These are phyloP conservation scores for Hebeloma cylindrosporum DNA, from an alignment of 768 basidiomycete species.

Conservation along the genomic window DNA sequence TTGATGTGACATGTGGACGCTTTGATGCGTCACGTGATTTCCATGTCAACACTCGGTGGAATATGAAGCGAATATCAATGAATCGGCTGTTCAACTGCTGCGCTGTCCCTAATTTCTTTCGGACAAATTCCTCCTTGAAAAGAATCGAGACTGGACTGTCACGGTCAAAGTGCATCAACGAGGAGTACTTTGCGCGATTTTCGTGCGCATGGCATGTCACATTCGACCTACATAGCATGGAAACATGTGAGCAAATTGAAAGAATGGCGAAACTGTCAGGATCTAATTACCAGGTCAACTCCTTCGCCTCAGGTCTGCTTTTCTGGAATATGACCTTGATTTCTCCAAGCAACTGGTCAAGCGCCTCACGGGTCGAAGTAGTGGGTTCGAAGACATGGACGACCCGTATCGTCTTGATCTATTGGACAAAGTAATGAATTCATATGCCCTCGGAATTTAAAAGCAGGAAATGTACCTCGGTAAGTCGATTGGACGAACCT, in stretches of 20 bases:
- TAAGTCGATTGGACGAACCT: not conserved
- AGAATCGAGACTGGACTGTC: not conserved
- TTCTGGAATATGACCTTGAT: not conserved
- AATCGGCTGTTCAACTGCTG: not conserved
- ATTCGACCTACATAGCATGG: constrained; percentile 13
- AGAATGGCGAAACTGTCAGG: not conserved
- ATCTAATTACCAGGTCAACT: constrained; percentile 11
- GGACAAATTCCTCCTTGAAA: constrained; percentile 8
- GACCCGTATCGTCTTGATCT: not conserved
- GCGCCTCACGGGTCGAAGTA: not conserved
- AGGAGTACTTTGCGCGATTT: constrained; percentile 7
- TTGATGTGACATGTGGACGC: no score
- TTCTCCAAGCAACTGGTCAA: not conserved
- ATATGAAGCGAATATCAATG: constrained; percentile 6
- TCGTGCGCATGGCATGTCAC: constrained; percentile 9
- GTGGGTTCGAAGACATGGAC: not conserved
- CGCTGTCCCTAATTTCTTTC: constrained; percentile 1
- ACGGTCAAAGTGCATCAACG: constrained; percentile 4
- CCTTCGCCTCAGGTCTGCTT: constrained; percentile 2
- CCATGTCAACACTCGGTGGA: no score
- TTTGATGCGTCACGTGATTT: no score
- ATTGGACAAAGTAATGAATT: not conserved
- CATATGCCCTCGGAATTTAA: not conserved
- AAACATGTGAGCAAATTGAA: not conserved
- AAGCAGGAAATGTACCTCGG: not conserved